Conservation (phyloP, 495 filamentous ascomycete species). For the Neurospora hispaniola region DNA sequence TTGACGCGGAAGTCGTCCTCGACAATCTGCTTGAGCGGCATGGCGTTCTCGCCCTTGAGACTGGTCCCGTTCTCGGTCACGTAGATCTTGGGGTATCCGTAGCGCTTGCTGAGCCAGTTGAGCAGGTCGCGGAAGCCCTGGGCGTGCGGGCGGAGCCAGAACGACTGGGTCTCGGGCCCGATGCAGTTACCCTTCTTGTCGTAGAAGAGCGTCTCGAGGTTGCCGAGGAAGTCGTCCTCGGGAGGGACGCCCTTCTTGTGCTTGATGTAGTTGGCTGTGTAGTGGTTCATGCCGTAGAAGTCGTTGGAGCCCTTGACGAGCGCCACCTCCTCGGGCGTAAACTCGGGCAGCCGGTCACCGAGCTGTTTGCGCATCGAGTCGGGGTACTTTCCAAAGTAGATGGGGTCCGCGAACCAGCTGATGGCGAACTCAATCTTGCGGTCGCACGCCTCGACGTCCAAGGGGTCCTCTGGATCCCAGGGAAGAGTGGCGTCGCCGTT, state of each 20-base stretch:
- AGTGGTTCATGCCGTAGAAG: constrained; percentile 82
- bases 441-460: constrained; percentile 49
- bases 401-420: constrained; percentile 62
- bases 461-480: constrained; percentile 45
- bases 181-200: constrained; percentile 59
- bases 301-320: constrained; percentile 67
- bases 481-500: constrained; percentile 52
- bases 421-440: constrained; percentile 57
- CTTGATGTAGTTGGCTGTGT: constrained; percentile 73
- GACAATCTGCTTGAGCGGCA: constrained; percentile 55
- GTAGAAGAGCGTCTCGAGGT: constrained; percentile 56
- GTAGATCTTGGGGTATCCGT: constrained; percentile 63
- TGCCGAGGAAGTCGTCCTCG: constrained; percentile 58
- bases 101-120: constrained; percentile 69
- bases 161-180: constrained; percentile 63
- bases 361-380: constrained; percentile 67
- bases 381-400: constrained; percentile 67
- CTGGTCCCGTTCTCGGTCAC: constrained; percentile 77
- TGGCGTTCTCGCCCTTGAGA: constrained; percentile 67
- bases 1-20: constrained; percentile 65
- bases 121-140: constrained; percentile 66
- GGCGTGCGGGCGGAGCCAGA: constrained; percentile 63
- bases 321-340: constrained; percentile 52
- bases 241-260: constrained; percentile 48
- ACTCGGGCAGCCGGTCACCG: constrained; percentile 55